Percentiles rank a stretch among this genome's conserved stretches.
phyloP scores from a whole-genome alignment of 2,329 filamentous ascomycete species.

The Apiospora hydei region DNA sequence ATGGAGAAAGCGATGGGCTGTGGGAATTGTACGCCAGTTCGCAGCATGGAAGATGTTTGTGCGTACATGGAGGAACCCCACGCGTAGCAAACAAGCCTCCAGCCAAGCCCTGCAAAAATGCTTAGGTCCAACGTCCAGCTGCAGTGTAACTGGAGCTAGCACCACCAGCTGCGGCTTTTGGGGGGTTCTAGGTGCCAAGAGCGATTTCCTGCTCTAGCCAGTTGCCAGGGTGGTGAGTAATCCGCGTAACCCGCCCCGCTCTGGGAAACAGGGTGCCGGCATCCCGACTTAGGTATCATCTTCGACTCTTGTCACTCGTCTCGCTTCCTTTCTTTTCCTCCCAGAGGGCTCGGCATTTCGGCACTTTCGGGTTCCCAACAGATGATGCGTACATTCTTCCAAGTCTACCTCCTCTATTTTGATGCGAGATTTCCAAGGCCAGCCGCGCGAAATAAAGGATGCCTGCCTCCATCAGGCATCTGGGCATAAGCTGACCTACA shows the following conservation, averaged over 20 bases:
- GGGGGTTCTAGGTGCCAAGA: not conserved
- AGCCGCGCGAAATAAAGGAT: too few species aligned
- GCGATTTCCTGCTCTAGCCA: too few species aligned
- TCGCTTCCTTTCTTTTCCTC: not conserved
- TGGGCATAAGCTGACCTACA: too few species aligned
- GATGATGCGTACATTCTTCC: not conserved
- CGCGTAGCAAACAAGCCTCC: not conserved
- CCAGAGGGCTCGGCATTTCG: constrained; percentile 1
- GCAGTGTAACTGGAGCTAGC: constrained; percentile 5
- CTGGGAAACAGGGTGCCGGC: not conserved
- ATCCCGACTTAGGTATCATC: not conserved
- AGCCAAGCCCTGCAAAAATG: constrained; percentile 16
- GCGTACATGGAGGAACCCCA: not conserved
- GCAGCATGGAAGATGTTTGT: not conserved
- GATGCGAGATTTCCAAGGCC: not conserved
- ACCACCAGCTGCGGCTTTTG: not conserved
- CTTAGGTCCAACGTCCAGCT: not conserved
- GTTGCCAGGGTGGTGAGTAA: not conserved
- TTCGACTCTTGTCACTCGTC: not conserved
- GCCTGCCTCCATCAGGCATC: too few species aligned
- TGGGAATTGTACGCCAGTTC: not conserved
- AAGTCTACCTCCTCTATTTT: too few species aligned
- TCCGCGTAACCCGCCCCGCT: not conserved
- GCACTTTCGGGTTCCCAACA: not conserved
- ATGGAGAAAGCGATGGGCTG: not conserved